phyloP scores from a whole-genome alignment of 345 rosid genomes.

The Eucalyptus urophylla region DNA sequence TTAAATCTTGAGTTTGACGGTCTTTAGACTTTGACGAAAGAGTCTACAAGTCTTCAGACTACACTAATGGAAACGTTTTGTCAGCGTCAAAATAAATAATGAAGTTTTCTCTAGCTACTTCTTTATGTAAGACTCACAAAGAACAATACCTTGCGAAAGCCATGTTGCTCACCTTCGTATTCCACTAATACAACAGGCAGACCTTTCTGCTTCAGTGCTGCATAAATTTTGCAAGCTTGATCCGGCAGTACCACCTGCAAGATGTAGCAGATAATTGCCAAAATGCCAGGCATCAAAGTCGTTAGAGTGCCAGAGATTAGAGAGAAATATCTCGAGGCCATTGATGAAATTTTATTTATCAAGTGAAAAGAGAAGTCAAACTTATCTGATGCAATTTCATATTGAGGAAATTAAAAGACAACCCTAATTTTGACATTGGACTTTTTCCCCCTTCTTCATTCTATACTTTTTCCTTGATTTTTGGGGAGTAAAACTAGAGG shows the following conservation, averaged over 20 bases:
- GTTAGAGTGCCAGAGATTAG: neutral
- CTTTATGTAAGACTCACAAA: neutral
- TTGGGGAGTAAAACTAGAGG: neutral
- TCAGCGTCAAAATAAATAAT: no score
- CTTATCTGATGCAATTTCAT: neutral
- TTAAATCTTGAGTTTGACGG: no score
- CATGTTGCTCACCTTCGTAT: slow-evolving; percentile 93
- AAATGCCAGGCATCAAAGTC: neutral
- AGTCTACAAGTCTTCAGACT: no score
- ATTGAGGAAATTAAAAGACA: neutral
- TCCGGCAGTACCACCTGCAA: slow-evolving; percentile 80
- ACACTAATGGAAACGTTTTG: no score
- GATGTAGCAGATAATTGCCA: neutral
- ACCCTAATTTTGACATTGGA: neutral
- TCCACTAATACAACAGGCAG: slow-evolving; percentile 88
- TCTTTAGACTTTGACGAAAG: no score
- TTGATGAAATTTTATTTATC: neutral
- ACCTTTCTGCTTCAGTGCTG: slow-evolving; percentile 69
- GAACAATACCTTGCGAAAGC: slow-evolving; percentile 74
- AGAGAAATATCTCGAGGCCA: neutral
- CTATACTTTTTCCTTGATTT: neutral
- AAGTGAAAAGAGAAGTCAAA: neutral
- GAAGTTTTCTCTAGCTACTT: neutral
- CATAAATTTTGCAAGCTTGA: slow-evolving; percentile 80
- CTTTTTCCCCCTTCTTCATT: neutral